Evolutionary conservation across 148 eudicot genomes (phyloP), one percentile per base, ranked within the genome.

Genomic region (Chenopodium suecicum): DNA sequence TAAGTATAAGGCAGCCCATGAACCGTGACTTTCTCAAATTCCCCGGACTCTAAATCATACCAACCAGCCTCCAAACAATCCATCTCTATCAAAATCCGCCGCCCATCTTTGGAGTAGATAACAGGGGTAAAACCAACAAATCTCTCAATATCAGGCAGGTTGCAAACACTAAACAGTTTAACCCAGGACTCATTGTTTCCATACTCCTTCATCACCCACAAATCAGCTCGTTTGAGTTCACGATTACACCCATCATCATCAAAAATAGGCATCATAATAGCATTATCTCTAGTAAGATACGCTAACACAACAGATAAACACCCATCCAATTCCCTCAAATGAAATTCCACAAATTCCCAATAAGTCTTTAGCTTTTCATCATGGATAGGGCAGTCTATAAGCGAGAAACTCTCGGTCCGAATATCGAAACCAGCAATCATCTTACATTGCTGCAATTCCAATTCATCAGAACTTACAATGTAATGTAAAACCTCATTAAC

Each of bases 191-290:
- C 63, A 25, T 73, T 63, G 25, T 62, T 73, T 8, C 71, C 70
- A 75, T 46, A n/a, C 74, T 81, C 79, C 54, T 37, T 81, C 83
- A 81, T 75, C 20, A 48, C 67, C 79, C 83, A 81, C 31, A 74
- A 68, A 64, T 81, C 83, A 22, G 73, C 83, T 11, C 32, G 41
- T 19, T 64, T 5, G 9, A 81, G 23, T 56, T 13, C 8, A 12
- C 60, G 71, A 65, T 50, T 47, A 9, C 17, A 27, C 32, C 70
- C 1, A 9, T 63, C 41, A 41, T 44, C 56, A 10, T 16, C 27
- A 41, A 10, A 17, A 31, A 5, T 11, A 29, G 16, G 11, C 13
- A 3, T 47, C 16, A 65, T 47, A 10, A 25, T 19, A 13, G 10
- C 77, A 41, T 5, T 3, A 17, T 20, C 9, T 9, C 19, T 31